Base-by-base conservation (phyloP, 2,329 filamentous ascomycete genomes). In the Colletotrichum acutatum region DNA sequence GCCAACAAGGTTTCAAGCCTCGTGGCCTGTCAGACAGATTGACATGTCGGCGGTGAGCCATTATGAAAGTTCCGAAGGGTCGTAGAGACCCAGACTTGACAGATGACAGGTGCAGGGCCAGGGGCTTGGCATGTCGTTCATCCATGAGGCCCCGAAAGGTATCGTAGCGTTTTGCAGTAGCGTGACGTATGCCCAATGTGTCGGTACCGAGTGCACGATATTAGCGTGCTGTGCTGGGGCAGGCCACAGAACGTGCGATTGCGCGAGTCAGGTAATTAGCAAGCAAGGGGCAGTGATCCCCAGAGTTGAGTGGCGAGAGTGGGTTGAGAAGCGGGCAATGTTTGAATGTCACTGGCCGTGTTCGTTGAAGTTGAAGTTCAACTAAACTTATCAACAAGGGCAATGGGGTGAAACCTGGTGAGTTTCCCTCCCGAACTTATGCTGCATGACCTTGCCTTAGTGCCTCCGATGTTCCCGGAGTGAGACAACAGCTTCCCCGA, bases 261-360 rank as follows among this genome's bases (percentile, higher is more conserved):
- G 19, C 66, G 60, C 66, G 66, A 72, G 70, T 72, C 60, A 72
- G 53, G 54, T 22, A n/a, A 42, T 42, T 3, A 19, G 16, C 37
- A 42, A 56, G 32, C 66, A 52, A 59, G 54, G 32, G 52, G 28
- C 4, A 2, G 5, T 14, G 46, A 12, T 30, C 14, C 42, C 11
- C 26, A 28, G 22, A 30, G 12, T 30, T n/a, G 11, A 42, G 49
- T 49, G 59, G 62, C 42, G 42, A 49, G 42, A 22, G 42, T 49
- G 42, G 42, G 8, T 22, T 9, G 19, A 46, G 62, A 22, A 22
- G 53, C n/a, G 22, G 9, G 32, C 9, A 37, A n/a, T 11, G 58
- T 59, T 69, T 26, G 12, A 24, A 54, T 26, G n/a, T 22, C 1
- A 49, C 7, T 49, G 19, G 4, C 16, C n/a, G 19, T 22, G 42